phyloP scores from a whole-genome alignment of 2,329 filamentous ascomycete genomes.

The Lasiodiplodia sp. region DNA sequence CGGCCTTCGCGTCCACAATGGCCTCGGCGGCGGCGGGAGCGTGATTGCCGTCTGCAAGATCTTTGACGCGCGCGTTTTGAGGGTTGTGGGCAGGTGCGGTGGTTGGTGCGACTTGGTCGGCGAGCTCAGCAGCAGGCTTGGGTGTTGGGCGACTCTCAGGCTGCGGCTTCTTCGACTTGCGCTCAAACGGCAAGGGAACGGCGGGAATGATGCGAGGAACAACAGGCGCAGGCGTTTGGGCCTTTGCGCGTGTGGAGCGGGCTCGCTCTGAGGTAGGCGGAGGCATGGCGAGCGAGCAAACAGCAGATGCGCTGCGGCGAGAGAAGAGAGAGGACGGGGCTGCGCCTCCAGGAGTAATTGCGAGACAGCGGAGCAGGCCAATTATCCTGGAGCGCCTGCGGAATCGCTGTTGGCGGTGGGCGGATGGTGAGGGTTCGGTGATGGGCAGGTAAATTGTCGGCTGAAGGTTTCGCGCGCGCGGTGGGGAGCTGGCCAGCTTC shows the following conservation, averaged over 20 bases:
- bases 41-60: not conserved
- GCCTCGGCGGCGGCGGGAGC: not conserved
- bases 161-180: slow-evolving; percentile 29
- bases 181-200: slow-evolving; percentile 46
- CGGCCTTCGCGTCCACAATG: not conserved
- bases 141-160: slow-evolving; percentile 1
- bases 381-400: slow-evolving; percentile 52
- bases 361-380: slow-evolving; percentile 38
- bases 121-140: not conserved
- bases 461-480: slow-evolving; percentile 27
- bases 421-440: slow-evolving; percentile 10
- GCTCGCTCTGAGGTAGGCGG: slow-evolving; percentile 39
- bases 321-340: slow-evolving; percentile 26
- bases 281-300: slow-evolving; percentile 37
- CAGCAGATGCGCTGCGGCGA: slow-evolving; percentile 10
- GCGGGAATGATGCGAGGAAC: slow-evolving; percentile 47
- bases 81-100: not conserved
- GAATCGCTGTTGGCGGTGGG: slow-evolving; percentile 29
- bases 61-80: not conserved
- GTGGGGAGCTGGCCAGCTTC: slow-evolving; percentile 25
- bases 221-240: slow-evolving; percentile 36
- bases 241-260: slow-evolving; percentile 35
- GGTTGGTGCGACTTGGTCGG: slow-evolving; percentile 14
- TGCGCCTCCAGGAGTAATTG: slow-evolving; percentile 52
- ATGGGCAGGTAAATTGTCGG: slow-evolving; percentile 28